Conservation (phyloP, 352 stramenopile genomes). For the Blastocystis sp. region DNA sequence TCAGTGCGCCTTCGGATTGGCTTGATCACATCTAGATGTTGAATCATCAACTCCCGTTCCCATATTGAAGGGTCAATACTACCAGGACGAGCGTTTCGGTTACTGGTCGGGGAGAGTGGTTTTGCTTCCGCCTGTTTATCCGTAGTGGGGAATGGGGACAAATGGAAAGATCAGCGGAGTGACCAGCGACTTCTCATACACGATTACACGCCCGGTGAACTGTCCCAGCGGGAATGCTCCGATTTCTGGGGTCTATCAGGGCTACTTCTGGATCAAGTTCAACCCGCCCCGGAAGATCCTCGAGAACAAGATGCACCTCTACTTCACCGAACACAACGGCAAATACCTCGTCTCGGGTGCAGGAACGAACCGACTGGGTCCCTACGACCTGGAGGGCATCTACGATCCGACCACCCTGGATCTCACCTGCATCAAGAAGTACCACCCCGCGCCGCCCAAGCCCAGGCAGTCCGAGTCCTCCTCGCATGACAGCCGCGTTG, state of each 20-base stretch:
- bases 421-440: constrained; percentile 33
- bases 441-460: constrained; percentile 1
- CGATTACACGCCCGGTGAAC: neutral
- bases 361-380: constrained; percentile 44
- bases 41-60: neutral
- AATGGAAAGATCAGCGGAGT: constrained; percentile 31
- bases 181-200: constrained; percentile 58
- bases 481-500: neutral
- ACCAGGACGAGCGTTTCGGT: neutral
- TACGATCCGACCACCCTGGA: constrained; percentile 55
- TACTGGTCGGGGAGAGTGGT: constrained; percentile 40
- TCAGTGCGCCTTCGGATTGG: neutral
- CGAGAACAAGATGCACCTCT: constrained; percentile 44
- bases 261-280: constrained; percentile 69
- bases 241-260: constrained; percentile 43
- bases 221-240: neutral
- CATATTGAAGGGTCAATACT: constrained; percentile 40
- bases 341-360: constrained; percentile 19
- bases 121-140: neutral
- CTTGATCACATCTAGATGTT: neutral
- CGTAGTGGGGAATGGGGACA: constrained; percentile 64
- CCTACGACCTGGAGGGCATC: constrained; percentile 34
- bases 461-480: neutral
- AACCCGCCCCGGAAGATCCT: constrained; percentile 45
- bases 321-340: constrained; percentile 42